phyloP scores from a whole-genome alignment of 306 rosid genomes.

The Lathyrus sativus region DNA sequence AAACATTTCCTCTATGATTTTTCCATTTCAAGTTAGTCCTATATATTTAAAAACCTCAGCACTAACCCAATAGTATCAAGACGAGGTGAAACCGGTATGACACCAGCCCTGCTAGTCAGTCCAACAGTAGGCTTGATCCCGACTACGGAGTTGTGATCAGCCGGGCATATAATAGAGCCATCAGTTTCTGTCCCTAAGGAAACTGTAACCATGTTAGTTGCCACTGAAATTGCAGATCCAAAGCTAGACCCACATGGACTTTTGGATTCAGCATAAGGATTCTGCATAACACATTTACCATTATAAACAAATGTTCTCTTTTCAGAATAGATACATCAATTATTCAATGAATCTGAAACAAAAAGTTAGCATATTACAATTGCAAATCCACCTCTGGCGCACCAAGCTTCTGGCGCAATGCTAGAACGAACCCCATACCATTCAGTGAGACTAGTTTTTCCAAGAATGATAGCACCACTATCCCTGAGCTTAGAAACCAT shows the following conservation, averaged over 20 bases:
- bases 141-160: constrained; percentile 66
- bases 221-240: constrained; percentile 67
- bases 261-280: constrained; percentile 53
- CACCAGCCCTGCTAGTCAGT: constrained; percentile 72
- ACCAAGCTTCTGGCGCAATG: constrained; percentile 45
- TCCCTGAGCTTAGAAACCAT: constrained; percentile 55
- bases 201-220: constrained; percentile 63
- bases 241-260: constrained; percentile 70
- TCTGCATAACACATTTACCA: constrained; percentile 40
- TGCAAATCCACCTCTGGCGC: constrained; percentile 59
- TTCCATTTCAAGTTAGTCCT: not conserved
- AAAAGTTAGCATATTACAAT: not conserved
- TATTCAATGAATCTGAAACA: too few species aligned
- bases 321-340: too few species aligned
- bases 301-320: too few species aligned
- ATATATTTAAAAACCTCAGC: not conserved
- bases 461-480: constrained; percentile 61
- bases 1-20: not conserved
- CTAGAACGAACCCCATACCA: constrained; percentile 53
- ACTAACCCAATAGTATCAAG: constrained; percentile 68
- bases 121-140: constrained; percentile 75
- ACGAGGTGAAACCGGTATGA: constrained; percentile 55
- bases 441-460: constrained; percentile 59
- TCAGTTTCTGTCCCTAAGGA: constrained; percentile 70
- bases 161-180: constrained; percentile 65